Base-by-base conservation (phyloP, 306 rosid genomes). In the Lathyrus tuberosus region DNA sequence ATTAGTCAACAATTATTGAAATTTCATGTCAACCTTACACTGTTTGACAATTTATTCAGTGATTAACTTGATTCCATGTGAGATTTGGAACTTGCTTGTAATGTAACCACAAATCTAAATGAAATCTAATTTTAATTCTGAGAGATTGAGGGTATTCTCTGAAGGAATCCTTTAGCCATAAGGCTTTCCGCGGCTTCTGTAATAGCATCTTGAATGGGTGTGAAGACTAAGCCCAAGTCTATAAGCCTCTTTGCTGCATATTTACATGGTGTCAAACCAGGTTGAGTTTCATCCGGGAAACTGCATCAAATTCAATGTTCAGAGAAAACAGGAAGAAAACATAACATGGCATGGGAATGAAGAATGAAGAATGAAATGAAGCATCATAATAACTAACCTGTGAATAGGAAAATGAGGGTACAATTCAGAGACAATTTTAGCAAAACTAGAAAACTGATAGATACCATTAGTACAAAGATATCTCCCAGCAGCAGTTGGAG, bases 401-500 rank as follows among this genome's bases (percentile, higher is more conserved):
- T 88, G 91, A 54, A 93, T 64, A 4, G 93, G 91, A 71, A 85
- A 93, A 9, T 79, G 63, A 53, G 93, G 97, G 62, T 48, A 90
- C 67, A 90, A 80, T 22, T 81, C 59, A 48, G 96, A 79, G 38
- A 90, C 87, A 48, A 8, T 46, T 30, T 31, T 40, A 1, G 93
- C 97, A 78, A 93, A 93, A 30, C 74, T 78, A n/a, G 85, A 82
- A 38, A 82, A 93, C 62, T 88, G 98, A 56, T 67, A 86, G 53
- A 86, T 90, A 1, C 96, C 96, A 66, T 90, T 88, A n/a, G 80
- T 84, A 73, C 98, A 93, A 12, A 93, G 91, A 79, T 90, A 85
- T 80, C 97, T 86, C 5, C 97, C 98, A 22, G 87, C 73, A 69
- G 97, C 93, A 28, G 69, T 24, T 49, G 91, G 86, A 28, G 79